Evolutionary conservation across 2,329 filamentous ascomycete species (phyloP).

Genomic region (Madurella fahalii): DNA sequence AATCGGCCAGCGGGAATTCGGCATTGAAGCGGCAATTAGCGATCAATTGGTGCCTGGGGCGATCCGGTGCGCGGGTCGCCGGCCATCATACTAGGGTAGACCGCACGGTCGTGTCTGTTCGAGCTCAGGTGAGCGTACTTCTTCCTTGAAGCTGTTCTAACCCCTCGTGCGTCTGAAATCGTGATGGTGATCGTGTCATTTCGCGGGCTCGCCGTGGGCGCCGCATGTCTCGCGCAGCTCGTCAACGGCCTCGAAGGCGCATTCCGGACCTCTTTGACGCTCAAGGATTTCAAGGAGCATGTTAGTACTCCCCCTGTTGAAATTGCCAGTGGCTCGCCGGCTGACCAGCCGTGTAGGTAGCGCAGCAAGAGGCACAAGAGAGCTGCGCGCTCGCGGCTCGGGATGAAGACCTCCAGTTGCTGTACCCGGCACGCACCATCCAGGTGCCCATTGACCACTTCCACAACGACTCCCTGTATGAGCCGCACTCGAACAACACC

Average conservation of each 20-base stretch:
- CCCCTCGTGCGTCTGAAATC: not conserved
- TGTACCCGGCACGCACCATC: slow-evolving; percentile 40
- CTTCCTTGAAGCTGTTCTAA: not conserved
- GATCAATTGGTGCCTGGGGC: not conserved
- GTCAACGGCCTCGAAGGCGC: slow-evolving; percentile 6
- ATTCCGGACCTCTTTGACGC: slow-evolving; percentile 19
- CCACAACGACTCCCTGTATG: slow-evolving; percentile 72
- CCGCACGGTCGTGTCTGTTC: too few relatives aligned
- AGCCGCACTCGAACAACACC: slow-evolving; percentile 64
- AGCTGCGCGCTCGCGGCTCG: slow-evolving; percentile 1
- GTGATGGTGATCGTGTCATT: not conserved
- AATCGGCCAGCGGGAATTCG: not conserved
- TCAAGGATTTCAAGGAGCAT: slow-evolving; percentile 20
- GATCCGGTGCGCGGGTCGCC: not conserved
- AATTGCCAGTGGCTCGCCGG: not conserved
- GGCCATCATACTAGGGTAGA: too few relatives aligned
- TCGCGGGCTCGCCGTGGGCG: slow-evolving; percentile 1
- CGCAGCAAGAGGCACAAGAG: not conserved
- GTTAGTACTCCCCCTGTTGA: not conserved
- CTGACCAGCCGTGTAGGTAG: slow-evolving; percentile 8
- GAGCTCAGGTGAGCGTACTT: too few relatives aligned
- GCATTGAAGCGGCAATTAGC: not conserved
- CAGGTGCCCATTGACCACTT: slow-evolving; percentile 70
- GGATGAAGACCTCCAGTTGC: slow-evolving; percentile 11
- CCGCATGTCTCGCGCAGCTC: slow-evolving; percentile 5